Base-by-base conservation (phyloP, 2,329 filamentous ascomycete species). In the Metarhizium rileyi region DNA sequence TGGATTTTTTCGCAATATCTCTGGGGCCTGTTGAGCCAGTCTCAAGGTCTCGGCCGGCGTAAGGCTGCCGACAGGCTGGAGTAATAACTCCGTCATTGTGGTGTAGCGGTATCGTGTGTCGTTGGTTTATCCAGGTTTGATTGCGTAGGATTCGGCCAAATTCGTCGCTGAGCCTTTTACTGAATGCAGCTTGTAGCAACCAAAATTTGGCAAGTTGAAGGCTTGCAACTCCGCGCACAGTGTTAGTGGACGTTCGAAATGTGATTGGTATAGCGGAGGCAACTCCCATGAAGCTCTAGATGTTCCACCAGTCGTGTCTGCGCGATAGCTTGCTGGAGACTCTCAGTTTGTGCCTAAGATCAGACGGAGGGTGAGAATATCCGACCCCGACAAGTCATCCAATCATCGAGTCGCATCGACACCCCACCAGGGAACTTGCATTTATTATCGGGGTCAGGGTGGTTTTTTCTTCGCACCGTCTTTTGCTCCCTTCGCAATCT, bases 11-110 rank as follows among this genome's bases (percentile, higher is more conserved):
- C 68, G 67, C 51, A 84, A 69, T 52, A 83, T 72, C 47, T 59
- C 60, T 2, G 80, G 80, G 53, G 81, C 80, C 67, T 78, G 73
- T 58, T 83, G 78, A n/a, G 81, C 78, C 49, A 81, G 68, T 56
- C 74, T 66, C 52, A 83, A 67, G 47, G 76, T 79, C 55, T 76
- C 74, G 27, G 70, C 67, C 10, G 77, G 76, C 27, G 80, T 71
- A 30, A 83, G 71, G 57, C 78, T 72, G 58, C 72, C 72, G 35
- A 80, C 76, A 6, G 79, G 77, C 51, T 75, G 75, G 50, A 81
- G 67, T 18, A 83, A 70, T 36, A 78, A 74, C 5, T 72, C 71
- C 12, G 70, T 60, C 76, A 80, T 80, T 16, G 5, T 44, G 16
- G 1, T 35, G 36, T 25, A 27, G 40, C 60, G 48, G 47, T 38